phyloP scores from a whole-genome alignment of 306 rosid species.

The Cyclanthera cordifolia region DNA sequence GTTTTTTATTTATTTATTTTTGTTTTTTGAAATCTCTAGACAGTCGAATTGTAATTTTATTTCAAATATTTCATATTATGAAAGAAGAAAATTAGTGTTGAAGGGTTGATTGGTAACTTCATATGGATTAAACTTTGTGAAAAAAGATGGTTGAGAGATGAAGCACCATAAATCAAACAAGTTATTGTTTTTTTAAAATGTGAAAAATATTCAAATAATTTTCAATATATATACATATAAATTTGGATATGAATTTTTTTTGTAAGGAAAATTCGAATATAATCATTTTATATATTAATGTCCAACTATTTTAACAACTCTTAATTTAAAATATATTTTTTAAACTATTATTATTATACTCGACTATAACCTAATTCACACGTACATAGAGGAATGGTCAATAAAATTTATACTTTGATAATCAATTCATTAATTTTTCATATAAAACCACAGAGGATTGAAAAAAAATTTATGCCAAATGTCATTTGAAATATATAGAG shows the following conservation, averaged over 20 bases:
- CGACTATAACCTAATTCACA: neutral
- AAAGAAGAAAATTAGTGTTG: neutral
- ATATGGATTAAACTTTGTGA: neutral
- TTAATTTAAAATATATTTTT: no score
- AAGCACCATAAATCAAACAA: neutral
- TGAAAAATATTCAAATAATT: neutral
- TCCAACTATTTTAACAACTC: no score
- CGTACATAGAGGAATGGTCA: neutral
- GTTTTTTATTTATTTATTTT: no score
- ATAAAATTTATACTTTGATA: neutral
- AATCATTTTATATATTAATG: no score
- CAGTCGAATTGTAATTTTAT: no score
- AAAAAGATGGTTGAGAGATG: neutral
- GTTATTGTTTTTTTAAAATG: neutral
- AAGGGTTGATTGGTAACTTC: neutral
- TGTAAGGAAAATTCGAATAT: no score
- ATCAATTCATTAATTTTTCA: neutral
- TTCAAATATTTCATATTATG: neutral
- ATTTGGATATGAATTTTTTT: no score
- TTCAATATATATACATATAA: no score
- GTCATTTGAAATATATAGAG: neutral
- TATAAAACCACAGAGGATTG: neutral
- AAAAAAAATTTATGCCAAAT: neutral
- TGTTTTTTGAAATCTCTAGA: no score
- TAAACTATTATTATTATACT: no score